Base-by-base conservation (phyloP, 108 stramenopile genomes). In the Chaetoceros tenuissimus region DNA sequence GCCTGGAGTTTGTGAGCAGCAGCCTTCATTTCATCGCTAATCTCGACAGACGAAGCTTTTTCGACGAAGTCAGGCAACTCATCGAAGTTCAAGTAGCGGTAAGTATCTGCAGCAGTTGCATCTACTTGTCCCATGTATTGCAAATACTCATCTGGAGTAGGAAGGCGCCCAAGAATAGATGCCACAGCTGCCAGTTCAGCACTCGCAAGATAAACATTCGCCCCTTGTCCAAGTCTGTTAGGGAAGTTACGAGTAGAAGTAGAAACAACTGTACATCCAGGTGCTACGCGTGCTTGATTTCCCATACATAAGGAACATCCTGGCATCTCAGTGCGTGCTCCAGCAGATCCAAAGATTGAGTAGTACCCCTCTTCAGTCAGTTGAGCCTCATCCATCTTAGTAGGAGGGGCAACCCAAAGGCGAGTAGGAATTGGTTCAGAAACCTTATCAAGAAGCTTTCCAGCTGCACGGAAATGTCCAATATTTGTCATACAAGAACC, bases 401-500 rank as follows among this genome's bases (percentile, higher is more conserved):
- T 96, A 21, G 96, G 96, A 53, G 96, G 93, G 31, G 91, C 85
- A 55, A 96, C 73, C 96, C 96, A 96, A 22, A 96, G 77, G 31
- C 82, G 78, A 47, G 96, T 96, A 52, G 93, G 93, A 23, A 94
- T 58, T 28, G 85, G 84, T 19, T 76, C 76, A 10, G 51, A 47
- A 20, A 74, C 53, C 28, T 88, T 80, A 29, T 72, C 71, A 50
- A 96, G 62, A 40, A 96, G 69, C 62, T 96, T 96, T 55, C 96
- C 96, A 29, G 96, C 96, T 18, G 96, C 96, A 51, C 96, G 85
- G 90, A 96, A 94, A 67, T 96, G 96, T 3, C 96, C 96, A 72
- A 96, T 94, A 82, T 96, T 94, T 34, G 93, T 94, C 96, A 96
- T 96, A 71, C 96, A 96, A 26, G 80, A 82, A 63, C 96, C 96